Conservation (phyloP, 176 grass and related monocot genomes). For the Panicum miliaceum region DNA sequence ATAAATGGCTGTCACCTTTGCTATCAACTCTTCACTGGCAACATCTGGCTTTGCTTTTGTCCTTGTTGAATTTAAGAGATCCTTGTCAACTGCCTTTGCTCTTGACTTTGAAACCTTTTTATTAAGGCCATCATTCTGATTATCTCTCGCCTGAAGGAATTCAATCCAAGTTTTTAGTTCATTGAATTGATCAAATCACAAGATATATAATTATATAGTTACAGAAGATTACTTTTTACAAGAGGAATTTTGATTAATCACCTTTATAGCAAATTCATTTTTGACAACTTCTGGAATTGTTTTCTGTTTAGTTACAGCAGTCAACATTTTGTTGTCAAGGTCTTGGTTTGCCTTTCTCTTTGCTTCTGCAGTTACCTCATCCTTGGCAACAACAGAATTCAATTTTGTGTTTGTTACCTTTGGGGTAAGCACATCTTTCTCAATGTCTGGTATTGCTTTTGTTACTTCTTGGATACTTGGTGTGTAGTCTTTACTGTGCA, state of each 20-base stretch:
- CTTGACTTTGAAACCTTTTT: conserved; percentile 37
- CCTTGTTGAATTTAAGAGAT: conserved; percentile 6
- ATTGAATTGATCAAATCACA: conserved; percentile 10
- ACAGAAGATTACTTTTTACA: background rate
- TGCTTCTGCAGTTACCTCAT: conserved; percentile 27
- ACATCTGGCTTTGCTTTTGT: conserved; percentile 32
- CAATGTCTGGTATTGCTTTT: conserved; percentile 37
- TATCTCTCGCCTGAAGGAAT: conserved; percentile 37
- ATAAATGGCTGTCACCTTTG: conserved; percentile 44
- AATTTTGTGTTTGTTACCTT: conserved; percentile 36
- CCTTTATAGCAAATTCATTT: conserved; percentile 27
- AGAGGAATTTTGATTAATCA: conserved; percentile 18
- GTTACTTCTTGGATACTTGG: conserved; percentile 32
- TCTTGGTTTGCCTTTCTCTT: conserved; percentile 45
- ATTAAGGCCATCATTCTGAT: conserved; percentile 29
- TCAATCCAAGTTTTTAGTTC: background rate
- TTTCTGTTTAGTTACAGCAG: conserved; percentile 37
- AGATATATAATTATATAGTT: conserved; percentile 29
- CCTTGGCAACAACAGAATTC: conserved; percentile 33
- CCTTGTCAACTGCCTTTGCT: conserved; percentile 20
- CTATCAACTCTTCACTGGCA: conserved; percentile 31
- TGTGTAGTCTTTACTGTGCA: conserved; percentile 58
- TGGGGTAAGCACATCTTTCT: conserved; percentile 40
- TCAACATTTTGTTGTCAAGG: conserved; percentile 46
- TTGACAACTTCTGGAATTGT: conserved; percentile 38